phyloP scores from a whole-genome alignment of 805 yeast species.

The Starmerella floricola region DNA sequence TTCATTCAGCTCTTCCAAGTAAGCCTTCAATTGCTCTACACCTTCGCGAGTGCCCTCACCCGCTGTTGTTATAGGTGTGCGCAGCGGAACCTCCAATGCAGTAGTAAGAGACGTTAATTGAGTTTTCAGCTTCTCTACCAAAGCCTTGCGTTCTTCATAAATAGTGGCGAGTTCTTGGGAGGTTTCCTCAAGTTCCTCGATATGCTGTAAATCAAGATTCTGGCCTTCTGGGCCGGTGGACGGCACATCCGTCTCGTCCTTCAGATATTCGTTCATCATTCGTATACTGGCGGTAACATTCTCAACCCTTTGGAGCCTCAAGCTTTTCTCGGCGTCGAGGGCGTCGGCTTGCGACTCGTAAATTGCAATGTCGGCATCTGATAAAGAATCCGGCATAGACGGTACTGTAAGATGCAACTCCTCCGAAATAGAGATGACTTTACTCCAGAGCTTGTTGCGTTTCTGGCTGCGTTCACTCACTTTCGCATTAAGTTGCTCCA shows the following conservation, averaged over 20 bases:
- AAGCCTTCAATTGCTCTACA: background rate
- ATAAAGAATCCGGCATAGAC: background rate
- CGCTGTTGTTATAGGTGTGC: background rate
- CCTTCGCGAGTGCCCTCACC: conserved; percentile 2
- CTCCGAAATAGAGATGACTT: background rate
- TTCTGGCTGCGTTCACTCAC: background rate
- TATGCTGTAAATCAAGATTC: background rate
- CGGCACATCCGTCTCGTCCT: background rate
- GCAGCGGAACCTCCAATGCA: background rate
- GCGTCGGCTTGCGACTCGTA: background rate
- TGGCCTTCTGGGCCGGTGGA: no score
- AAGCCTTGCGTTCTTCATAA: background rate
- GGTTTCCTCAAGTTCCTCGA: background rate
- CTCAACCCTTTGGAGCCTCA: background rate
- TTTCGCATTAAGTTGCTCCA: background rate
- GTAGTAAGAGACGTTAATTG: background rate
- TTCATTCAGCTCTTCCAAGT: conserved; percentile 2
- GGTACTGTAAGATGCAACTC: background rate
- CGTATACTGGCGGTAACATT: background rate
- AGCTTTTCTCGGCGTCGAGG: background rate
- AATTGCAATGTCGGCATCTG: background rate
- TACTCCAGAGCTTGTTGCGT: background rate
- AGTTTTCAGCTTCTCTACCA: background rate
- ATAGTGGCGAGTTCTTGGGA: background rate
- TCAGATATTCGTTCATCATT: background rate